Evolutionary conservation across 225 moss, liverwort and hornwort genomes (phyloP), one percentile per base, ranked within the genome.

Genomic region (Physcomitrium patens): DNA sequence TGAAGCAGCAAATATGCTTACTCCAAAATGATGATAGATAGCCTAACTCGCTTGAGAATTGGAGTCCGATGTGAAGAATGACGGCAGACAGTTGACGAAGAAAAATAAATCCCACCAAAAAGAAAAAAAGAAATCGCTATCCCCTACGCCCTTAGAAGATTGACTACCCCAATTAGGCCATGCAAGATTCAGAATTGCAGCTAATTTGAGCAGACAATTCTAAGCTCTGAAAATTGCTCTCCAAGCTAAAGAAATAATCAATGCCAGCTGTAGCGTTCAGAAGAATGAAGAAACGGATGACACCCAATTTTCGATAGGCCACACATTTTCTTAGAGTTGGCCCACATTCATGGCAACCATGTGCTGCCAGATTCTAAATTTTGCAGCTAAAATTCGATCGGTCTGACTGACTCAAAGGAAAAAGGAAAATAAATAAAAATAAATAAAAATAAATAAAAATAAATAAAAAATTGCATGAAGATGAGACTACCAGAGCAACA

Each of bases 281-380:
- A 10, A 11, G 14, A 65, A 20, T 52, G 51, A 7, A 59, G 59
- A 44, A 10, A 10, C 12, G 44, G 41, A 50, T 12, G 3, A 49
- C 63, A 63, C n/a, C 12, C 54, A 72, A 17, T 58, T 66, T 43
- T 23, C 60, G 22, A 70, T 15, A 55, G 51, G 51, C 44, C 27
- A 49, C 78, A 57, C 23, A 37, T 65, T 53, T 52, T 43, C 31
- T 16, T 47, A 52, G 46, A 63, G 31, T 37, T 37, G 31, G 31
- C 31, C 31, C 31, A 7, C 4, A 37, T 37, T 37, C 31, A 31
- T 37, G 31, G 7, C 31, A 58, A 45, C 43, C 20, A 8, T 19
- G 51, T 44, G 31, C 50, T 10, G 9, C 69, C 69, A 37, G 4
- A 4, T 37, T 7, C 5, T 37, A 4, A 1, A 48, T 15, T 10